These are phyloP conservation scores for Xylaria digitata DNA, from an alignment of 2,329 filamentous ascomycete genomes.

Conservation along the genomic window DNA sequence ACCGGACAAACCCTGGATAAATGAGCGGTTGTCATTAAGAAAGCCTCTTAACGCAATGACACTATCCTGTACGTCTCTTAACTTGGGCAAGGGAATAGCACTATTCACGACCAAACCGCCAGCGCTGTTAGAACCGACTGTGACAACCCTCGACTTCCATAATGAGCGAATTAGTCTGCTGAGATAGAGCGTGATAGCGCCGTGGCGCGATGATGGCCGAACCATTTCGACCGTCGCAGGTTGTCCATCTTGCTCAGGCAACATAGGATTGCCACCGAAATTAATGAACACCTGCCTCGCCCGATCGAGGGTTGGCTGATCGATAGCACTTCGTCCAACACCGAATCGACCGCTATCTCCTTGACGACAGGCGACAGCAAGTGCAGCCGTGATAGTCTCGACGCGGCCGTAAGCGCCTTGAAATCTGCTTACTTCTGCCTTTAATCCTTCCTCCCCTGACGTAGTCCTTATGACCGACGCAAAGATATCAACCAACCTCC, in stretches of 20 bases:
- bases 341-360: slow-evolving; percentile 79
- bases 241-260: slow-evolving; percentile 81
- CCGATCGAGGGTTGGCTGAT: slow-evolving; percentile 85
- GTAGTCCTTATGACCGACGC: slow-evolving; percentile 80
- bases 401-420: slow-evolving; percentile 86
- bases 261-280: slow-evolving; percentile 85
- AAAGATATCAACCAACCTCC: slow-evolving; percentile 91
- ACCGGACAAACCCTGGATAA: slow-evolving; percentile 94
- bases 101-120: slow-evolving; percentile 74
- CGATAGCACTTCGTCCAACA: slow-evolving; percentile 78
- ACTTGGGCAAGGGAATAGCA: slow-evolving; percentile 73
- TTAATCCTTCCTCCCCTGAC: slow-evolving; percentile 81
- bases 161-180: slow-evolving; percentile 87
- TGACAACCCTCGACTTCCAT: slow-evolving; percentile 84
- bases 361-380: slow-evolving; percentile 95
- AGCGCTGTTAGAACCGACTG: slow-evolving; percentile 60
- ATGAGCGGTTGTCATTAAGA: slow-evolving; percentile 84
- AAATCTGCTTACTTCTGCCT: slow-evolving; percentile 84
- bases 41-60: slow-evolving; percentile 84
- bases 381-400: slow-evolving; percentile 88
- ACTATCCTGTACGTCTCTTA: slow-evolving; percentile 82
- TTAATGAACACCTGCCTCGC: slow-evolving; percentile 91
- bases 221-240: slow-evolving; percentile 83
- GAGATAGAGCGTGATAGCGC: slow-evolving; percentile 88
- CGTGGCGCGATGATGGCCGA: slow-evolving; percentile 86